Evolutionary conservation across 257 asterid genomes (phyloP).

Genomic region (Solanum appendiculatum): DNA sequence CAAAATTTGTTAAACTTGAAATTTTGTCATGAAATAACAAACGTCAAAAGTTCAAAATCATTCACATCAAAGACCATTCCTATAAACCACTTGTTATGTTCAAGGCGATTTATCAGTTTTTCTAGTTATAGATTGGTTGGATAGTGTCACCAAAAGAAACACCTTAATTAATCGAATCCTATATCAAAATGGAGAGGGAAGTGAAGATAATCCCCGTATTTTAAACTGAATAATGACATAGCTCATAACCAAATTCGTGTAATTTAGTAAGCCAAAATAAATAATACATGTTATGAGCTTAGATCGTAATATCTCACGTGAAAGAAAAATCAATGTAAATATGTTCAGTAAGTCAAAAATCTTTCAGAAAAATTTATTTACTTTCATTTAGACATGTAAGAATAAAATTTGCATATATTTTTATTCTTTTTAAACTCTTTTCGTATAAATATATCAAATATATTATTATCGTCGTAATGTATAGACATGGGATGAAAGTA

Average conservation of each 20-base stretch:
- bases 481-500: not conserved
- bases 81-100: not conserved
- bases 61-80: not conserved
- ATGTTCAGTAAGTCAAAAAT: not conserved
- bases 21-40: rapidly evolving
- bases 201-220: not conserved
- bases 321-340: not conserved
- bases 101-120: not conserved
- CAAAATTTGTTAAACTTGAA: not conserved
- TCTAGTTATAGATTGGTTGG: not conserved
- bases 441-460: no score
- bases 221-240: not conserved
- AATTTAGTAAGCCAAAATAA: not conserved
- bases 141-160: not conserved
- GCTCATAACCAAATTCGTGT: not conserved
- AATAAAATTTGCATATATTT: no score
- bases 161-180: not conserved
- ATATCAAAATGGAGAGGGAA: not conserved
- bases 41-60: not conserved
- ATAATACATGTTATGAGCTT: not conserved
- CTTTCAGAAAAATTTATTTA: no score
- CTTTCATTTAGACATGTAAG: no score
- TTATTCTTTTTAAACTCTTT: no score
- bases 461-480: no score
- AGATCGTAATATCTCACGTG: not conserved